A percentile compares a stretch with the other conserved stretches of the same genome.
Conservation (phyloP, 2,329 filamentous ascomycete genomes). For the Arthrobotrys entomopaga region DNA sequence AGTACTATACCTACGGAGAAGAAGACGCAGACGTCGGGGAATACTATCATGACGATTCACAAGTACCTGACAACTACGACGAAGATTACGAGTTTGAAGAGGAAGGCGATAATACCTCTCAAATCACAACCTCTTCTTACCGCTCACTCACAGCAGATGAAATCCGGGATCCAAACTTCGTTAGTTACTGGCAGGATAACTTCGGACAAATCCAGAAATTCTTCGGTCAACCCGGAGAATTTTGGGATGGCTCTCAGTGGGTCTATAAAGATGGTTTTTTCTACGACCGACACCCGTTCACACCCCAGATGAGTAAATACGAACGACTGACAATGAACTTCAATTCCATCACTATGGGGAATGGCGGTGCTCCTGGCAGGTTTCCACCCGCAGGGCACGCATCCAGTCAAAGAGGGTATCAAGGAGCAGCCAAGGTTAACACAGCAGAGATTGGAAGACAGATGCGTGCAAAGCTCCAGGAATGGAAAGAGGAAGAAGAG, state of each 20-base stretch:
- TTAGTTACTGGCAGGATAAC: conserved; percentile 31
- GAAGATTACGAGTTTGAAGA: background rate
- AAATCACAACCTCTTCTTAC: background rate
- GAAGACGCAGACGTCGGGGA: background rate
- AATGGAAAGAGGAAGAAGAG: background rate
- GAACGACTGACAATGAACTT: conserved; percentile 16
- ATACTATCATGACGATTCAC: background rate
- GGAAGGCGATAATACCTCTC: background rate
- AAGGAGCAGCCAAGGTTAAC: background rate
- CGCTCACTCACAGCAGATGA: background rate
- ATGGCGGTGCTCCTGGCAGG: conserved; percentile 5
- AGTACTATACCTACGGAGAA: background rate
- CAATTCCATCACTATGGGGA: conserved; percentile 11
- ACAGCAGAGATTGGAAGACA: conserved; percentile 6
- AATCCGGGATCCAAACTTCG: conserved; percentile 24
- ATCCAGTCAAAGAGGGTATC: conserved; percentile 9
- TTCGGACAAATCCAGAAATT: background rate
- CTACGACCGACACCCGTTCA: conserved; percentile 48
- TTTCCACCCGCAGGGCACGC: background rate
- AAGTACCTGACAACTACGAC: background rate
- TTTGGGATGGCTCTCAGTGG: background rate
- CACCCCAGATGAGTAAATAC: conserved; percentile 24
- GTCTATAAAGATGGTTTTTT: conserved; percentile 6
- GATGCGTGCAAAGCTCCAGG: conserved; percentile 19
- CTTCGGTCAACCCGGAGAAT: background rate